Conservation (phyloP, 2,329 filamentous ascomycete species). For the Plenodomus lindquistii region DNA sequence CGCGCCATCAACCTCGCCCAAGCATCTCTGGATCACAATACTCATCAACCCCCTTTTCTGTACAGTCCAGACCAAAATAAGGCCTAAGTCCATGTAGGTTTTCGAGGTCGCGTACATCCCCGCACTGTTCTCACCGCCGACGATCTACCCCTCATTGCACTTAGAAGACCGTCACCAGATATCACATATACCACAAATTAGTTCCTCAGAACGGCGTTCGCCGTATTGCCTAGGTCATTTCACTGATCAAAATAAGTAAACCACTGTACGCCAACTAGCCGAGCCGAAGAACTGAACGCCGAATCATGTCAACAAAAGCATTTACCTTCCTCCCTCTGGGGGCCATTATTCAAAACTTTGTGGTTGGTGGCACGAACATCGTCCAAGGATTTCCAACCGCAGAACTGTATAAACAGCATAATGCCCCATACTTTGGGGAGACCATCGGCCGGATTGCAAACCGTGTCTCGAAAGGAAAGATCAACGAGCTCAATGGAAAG, state of each 20-base stretch:
- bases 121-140: slow-evolving; percentile 7
- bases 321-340: slow-evolving; percentile 71
- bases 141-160: slow-evolving; percentile 14
- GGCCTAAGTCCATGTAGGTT: slow-evolving; percentile 19
- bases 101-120: slow-evolving; percentile 13
- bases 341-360: slow-evolving; percentile 80
- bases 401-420: slow-evolving; percentile 74
- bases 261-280: not conserved
- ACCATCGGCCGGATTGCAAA: slow-evolving; percentile 88
- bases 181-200: not conserved
- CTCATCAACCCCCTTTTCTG: not conserved
- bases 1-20: slow-evolving; percentile 21
- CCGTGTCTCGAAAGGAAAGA: slow-evolving; percentile 72
- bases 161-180: slow-evolving; percentile 1
- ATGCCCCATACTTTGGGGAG: slow-evolving; percentile 83
- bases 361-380: slow-evolving; percentile 78
- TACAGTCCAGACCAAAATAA: not conserved
- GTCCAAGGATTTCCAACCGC: slow-evolving; percentile 82
- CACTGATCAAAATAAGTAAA: not conserved
- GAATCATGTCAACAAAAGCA: slow-evolving; percentile 38
- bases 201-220: not conserved
- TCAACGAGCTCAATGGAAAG: slow-evolving; percentile 72
- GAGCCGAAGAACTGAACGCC: not conserved
- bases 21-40: not conserved
- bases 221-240: not conserved